These are phyloP conservation scores for Aspergillus diversus DNA, from an alignment of 495 filamentous ascomycete genomes.

Conservation along the genomic window DNA sequence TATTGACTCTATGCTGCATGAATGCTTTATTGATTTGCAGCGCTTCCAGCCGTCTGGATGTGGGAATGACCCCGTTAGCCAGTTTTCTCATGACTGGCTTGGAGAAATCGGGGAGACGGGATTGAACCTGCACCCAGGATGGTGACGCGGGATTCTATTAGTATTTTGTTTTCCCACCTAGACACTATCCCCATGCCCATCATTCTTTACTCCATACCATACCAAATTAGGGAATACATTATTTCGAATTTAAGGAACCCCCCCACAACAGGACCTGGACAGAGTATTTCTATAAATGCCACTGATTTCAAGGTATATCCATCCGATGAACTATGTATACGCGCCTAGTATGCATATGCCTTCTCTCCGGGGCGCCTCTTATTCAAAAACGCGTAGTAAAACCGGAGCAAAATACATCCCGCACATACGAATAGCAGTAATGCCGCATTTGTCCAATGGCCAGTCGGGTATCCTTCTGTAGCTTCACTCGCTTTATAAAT, in stretches of 20 bases:
- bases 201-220: not conserved
- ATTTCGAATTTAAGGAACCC: not conserved
- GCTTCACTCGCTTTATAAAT: slow-evolving; percentile 69
- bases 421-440: slow-evolving; percentile 43
- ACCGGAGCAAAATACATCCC: slow-evolving; percentile 34
- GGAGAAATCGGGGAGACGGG: not conserved
- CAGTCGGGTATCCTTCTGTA: slow-evolving; percentile 64
- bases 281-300: not conserved
- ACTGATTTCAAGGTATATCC: not conserved
- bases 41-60: not conserved
- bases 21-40: not conserved
- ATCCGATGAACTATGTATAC: not conserved
- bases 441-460: slow-evolving; percentile 57
- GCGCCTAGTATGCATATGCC: not conserved
- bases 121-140: not conserved
- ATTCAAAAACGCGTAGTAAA: slow-evolving; percentile 43
- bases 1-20: not conserved
- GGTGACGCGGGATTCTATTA: not conserved
- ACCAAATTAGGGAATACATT: not conserved
- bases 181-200: no score
- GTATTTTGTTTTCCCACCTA: not conserved
- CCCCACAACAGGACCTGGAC: not conserved
- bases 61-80: not conserved
- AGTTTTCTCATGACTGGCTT: not conserved
- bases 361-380: slow-evolving; percentile 14